phyloP scores from a whole-genome alignment of 768 basidiomycete species.

The Sutorius australiensis region DNA sequence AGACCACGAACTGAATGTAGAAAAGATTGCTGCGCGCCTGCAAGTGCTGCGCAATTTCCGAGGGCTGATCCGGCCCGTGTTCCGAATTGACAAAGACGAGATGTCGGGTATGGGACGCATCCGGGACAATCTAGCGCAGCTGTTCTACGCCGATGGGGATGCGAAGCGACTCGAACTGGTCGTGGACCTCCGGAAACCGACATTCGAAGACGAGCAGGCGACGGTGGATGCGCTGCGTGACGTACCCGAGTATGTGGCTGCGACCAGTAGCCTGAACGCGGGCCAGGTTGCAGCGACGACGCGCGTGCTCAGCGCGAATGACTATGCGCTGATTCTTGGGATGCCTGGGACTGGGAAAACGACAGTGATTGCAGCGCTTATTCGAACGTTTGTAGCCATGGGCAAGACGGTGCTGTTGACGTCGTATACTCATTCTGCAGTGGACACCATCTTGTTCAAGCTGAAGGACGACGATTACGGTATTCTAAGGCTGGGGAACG shows the following conservation, averaged over 20 bases:
- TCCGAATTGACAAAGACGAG: constrained; percentile 94
- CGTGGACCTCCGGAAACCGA: constrained; percentile 74
- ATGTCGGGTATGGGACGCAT: constrained; percentile 85
- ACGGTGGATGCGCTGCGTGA: constrained; percentile 12
- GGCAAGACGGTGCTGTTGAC: constrained; percentile 88
- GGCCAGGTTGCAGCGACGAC: constrained; percentile 70
- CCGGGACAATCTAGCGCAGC: constrained; percentile 82
- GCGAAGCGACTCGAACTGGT: constrained; percentile 62
- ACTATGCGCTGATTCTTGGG: constrained; percentile 90
- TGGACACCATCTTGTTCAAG: constrained; percentile 93
- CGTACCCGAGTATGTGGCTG: constrained; percentile 29
- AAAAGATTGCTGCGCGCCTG: constrained; percentile 43
- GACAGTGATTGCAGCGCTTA: constrained; percentile 87
- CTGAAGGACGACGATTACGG: constrained; percentile 63
- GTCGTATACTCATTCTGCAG: constrained; percentile 96
- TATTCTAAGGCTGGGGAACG: constrained; percentile 83
- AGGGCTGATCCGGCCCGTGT: constrained; percentile 37
- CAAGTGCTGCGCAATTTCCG: constrained; percentile 18
- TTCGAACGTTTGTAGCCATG: constrained; percentile 68
- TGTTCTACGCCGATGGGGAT: constrained; percentile 83
- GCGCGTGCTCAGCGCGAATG: constrained; percentile 72
- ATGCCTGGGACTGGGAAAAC: constrained; percentile 99
- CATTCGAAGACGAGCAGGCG: constrained; percentile 44
- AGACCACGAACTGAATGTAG: constrained; percentile 67
- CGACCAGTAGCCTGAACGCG: constrained; percentile 52